Percentiles rank a stretch among this genome's conserved stretches.
phyloP scores from a whole-genome alignment of 345 rosid genomes.

The Aquilaria sinensis region DNA sequence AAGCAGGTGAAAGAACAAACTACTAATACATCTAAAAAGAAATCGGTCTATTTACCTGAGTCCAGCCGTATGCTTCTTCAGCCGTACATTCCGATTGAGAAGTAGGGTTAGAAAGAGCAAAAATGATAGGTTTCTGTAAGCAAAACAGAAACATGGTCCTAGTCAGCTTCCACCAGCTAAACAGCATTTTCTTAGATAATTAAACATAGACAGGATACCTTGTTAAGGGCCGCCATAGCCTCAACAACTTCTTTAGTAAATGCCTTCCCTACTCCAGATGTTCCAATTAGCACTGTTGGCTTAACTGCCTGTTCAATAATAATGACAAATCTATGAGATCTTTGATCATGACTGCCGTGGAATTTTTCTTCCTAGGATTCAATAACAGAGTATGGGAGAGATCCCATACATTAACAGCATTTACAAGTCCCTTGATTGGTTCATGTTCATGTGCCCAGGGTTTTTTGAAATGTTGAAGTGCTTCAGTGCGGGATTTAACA shows the following conservation, averaged over 20 bases:
- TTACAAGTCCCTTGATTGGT: slow-evolving; percentile 56
- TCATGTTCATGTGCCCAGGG: slow-evolving; percentile 96
- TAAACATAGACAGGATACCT: slow-evolving; percentile 34
- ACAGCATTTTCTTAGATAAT: slow-evolving; percentile 6
- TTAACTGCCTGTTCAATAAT: slow-evolving; percentile 55
- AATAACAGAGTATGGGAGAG: slow-evolving; percentile 18
- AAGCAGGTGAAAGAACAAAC: slow-evolving; percentile 5
- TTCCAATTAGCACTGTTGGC: slow-evolving; percentile 90
- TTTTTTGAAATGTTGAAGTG: slow-evolving; percentile 91
- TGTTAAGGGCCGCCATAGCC: slow-evolving; percentile 76
- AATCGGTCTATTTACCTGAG: slow-evolving; percentile 41
- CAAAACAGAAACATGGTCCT: slow-evolving; percentile 4
- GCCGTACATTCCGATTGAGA: slow-evolving; percentile 99
- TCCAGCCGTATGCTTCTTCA: slow-evolving; percentile 90
- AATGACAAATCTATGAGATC: slow-evolving; percentile 7
- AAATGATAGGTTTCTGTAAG: slow-evolving; percentile 80
- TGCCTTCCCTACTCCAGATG: slow-evolving; percentile 89
- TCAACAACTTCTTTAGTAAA: slow-evolving; percentile 85
- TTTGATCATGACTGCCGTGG: background rate
- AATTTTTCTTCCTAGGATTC: background rate
- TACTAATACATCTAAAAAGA: background rate
- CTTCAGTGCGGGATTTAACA: slow-evolving; percentile 71
- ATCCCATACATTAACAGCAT: slow-evolving; percentile 61
- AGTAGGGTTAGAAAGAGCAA: slow-evolving; percentile 93
- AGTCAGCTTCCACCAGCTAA: slow-evolving; percentile 4